phyloP scores from a whole-genome alignment of 1,139 yeast genomes.

The Debaryomyces singareniensis region DNA sequence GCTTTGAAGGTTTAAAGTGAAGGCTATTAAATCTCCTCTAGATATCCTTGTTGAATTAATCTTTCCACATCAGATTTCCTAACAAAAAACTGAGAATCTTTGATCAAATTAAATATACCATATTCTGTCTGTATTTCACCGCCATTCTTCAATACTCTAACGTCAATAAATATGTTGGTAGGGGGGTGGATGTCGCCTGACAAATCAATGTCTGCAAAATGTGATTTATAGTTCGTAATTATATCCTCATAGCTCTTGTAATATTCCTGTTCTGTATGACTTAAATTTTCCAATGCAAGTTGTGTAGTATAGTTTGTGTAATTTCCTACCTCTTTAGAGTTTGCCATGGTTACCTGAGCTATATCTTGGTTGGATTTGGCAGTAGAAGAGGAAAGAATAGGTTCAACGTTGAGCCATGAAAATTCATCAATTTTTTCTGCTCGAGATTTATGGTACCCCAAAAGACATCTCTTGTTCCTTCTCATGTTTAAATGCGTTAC shows the following conservation, averaged over 20 bases:
- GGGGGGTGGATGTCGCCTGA: constrained; percentile 90
- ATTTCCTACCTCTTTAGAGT: constrained; percentile 10
- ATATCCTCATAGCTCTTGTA: constrained; percentile 64
- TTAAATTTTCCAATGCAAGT: constrained; percentile 45
- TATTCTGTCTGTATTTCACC: constrained; percentile 98
- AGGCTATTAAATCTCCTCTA: constrained; percentile 58
- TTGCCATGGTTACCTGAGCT: constrained; percentile 7
- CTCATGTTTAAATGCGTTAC: constrained; percentile 80
- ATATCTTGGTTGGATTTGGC: constrained; percentile 2
- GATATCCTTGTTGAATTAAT: constrained; percentile 87
- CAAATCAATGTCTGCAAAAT: constrained; percentile 78
- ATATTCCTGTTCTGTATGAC: constrained; percentile 79
- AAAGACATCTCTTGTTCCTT: constrained; percentile 78
- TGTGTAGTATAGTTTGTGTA: constrained; percentile 17
- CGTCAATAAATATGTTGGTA: constrained; percentile 84
- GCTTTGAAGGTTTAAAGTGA: background rate
- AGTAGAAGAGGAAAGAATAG: constrained; percentile 12
- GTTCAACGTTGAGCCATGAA: constrained; percentile 59
- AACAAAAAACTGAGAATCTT: constrained; percentile 91
- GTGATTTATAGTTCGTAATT: constrained; percentile 69
- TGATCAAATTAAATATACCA: constrained; percentile 91
- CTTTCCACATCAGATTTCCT: constrained; percentile 92
- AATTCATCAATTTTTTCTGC: constrained; percentile 61
- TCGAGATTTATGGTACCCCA: constrained; percentile 75
- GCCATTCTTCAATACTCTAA: constrained; percentile 86